A percentile compares a stretch with the other conserved stretches of the same genome.
phyloP scores from a whole-genome alignment of 2,329 filamentous ascomycete species.

The Hypocrella siamensis region DNA sequence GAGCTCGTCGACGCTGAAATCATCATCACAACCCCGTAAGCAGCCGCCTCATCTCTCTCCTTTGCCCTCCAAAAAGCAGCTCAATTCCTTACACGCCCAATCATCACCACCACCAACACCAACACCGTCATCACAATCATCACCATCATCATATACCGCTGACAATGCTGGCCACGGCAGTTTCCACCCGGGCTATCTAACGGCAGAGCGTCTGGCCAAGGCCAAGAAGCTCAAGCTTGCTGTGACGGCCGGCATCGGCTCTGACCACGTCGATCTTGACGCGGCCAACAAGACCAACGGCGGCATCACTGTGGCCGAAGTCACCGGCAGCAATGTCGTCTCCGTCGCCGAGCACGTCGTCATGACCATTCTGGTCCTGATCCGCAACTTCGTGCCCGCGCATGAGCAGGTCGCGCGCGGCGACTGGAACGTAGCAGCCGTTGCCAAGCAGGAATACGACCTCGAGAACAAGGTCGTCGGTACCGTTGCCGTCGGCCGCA shows the following conservation, averaged over 20 bases:
- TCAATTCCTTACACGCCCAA: background rate
- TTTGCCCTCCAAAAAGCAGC: background rate
- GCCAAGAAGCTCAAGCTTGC: constrained; percentile 98
- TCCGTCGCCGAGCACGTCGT: constrained; percentile 97
- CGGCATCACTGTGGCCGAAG: constrained; percentile 91
- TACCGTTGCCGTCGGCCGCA: constrained; percentile 92
- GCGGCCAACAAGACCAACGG: constrained; percentile 97
- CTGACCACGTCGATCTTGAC: constrained; percentile 94
- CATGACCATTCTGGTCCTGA: constrained; percentile 93
- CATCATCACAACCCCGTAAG: constrained; percentile 95
- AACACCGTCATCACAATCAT: no score
- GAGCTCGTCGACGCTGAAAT: constrained; percentile 94
- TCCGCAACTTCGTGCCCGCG: constrained; percentile 96
- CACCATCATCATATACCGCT: no score
- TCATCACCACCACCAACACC: background rate
- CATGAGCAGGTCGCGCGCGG: constrained; percentile 84
- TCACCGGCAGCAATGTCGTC: constrained; percentile 95
- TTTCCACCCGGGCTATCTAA: constrained; percentile 98
- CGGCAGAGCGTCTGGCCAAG: constrained; percentile 86
- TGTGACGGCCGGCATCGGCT: constrained; percentile 93
- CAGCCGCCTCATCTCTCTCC: background rate
- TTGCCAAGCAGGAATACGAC: constrained; percentile 97
- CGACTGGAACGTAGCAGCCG: constrained; percentile 90
- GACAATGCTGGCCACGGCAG: constrained; percentile 32
- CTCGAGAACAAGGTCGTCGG: constrained; percentile 95